Evolutionary conservation across 306 rosid species (phyloP), one percentile per base, ranked within the genome.

Genomic region (Ormosia semicastrata): DNA sequence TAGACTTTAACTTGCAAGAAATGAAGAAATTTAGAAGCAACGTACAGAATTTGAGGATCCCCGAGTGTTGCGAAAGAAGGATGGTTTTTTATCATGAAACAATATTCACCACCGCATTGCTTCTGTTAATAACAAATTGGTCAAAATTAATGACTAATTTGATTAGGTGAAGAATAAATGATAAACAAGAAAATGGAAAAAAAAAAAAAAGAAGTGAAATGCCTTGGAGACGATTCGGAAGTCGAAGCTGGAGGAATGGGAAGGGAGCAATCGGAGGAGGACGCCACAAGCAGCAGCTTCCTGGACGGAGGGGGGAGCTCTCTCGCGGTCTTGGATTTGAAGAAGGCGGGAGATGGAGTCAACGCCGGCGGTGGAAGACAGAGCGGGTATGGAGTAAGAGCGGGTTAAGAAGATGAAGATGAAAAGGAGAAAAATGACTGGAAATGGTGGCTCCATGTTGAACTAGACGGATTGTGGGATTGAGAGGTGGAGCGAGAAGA

Each of bases 221-320:
- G 77, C 96, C 93, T 88, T 94, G 37, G 97, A 83, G 80, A 90
- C 52, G 18, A 92, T 89, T 56, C 71, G 88, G 52, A 94, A 92
- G 17, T 86, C 86, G 85, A 94, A 91, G 87, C 85, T 78, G 82
- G 91, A 87, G 46, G 89, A 77, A 54, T 92, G 94, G 4, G 93
- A 88, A 52, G 97, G 97, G 33, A 92, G 88, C 32, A 91, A 66
- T 9, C 98, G 98, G 89, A 4, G 87, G 72, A 94, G 97, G 63
- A 89, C 89, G 49, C 80, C 92, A 7, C 81, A 86, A 59, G 96
- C 96, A 9, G 98, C 94, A 5, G 92, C 91, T 65, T 89, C 89
- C 79, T 94, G 98, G 49, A 92, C 86, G 14, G 74, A 33, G 1
- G 93, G 84, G 1, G 92, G 80, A 50, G 91, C 85, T 47, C 90